Conservation (phyloP, 2,329 filamentous ascomycete genomes). For the Aspergillus aculeatus region DNA sequence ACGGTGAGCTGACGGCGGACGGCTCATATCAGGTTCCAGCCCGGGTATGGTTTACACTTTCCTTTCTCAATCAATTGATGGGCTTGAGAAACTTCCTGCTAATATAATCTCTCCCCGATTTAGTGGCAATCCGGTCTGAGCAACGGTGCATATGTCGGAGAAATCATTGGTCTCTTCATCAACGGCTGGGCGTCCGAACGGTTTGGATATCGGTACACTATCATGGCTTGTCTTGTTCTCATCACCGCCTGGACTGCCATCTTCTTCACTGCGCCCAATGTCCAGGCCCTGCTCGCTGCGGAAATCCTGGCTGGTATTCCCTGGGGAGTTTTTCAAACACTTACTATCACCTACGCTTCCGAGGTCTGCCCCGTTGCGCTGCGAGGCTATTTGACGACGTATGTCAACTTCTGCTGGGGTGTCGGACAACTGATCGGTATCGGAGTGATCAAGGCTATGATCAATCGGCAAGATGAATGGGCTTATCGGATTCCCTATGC, state of each 20-base stretch:
- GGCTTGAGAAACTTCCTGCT: conserved; percentile 1
- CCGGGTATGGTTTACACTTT: conserved; percentile 27
- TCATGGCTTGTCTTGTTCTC: conserved; percentile 48
- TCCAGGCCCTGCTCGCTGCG: conserved; percentile 49
- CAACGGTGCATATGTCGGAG: conserved; percentile 45
- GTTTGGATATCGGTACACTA: conserved; percentile 53
- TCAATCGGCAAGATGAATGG: conserved; percentile 49
- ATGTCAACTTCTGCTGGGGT: conserved; percentile 49
- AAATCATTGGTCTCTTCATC: conserved; percentile 53
- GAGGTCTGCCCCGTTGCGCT: conserved; percentile 49
- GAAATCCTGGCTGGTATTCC: conserved; percentile 53
- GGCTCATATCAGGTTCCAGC: conserved; percentile 43
- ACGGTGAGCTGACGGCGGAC: conserved; percentile 34
- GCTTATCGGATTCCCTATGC: conserved; percentile 54
- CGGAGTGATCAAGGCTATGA: conserved; percentile 51
- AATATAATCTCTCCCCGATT: conserved; percentile 14
- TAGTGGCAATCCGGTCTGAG: conserved; percentile 49
- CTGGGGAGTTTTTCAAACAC: conserved; percentile 54
- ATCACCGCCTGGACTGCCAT: conserved; percentile 51
- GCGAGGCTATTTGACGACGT: conserved; percentile 47
- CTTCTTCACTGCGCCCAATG: conserved; percentile 52
- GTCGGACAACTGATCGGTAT: conserved; percentile 53
- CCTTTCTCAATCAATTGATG: background rate
- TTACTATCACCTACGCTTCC: conserved; percentile 49
- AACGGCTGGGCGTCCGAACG: conserved; percentile 53